These are phyloP conservation scores for Phalaenopsis hybrid DNA, from an alignment of 116 monocot genomes.

Conservation along the genomic window DNA sequence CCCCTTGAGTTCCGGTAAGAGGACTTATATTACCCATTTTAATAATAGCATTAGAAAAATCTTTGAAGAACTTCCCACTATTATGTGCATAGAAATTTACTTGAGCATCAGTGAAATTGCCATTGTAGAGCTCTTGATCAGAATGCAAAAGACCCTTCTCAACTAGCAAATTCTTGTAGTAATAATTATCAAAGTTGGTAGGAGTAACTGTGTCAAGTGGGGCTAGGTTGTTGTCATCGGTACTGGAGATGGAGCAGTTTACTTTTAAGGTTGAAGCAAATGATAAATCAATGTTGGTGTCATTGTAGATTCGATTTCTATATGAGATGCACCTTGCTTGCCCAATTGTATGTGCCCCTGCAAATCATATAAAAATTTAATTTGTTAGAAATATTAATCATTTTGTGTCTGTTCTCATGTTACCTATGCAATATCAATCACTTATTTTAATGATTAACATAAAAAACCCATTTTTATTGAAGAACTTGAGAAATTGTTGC, in stretches of 20 bases:
- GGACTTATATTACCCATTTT: slow-evolving; percentile 55
- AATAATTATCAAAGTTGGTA: slow-evolving; percentile 45
- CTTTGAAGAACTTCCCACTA: slow-evolving; percentile 30
- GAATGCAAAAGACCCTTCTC: slow-evolving; percentile 68
- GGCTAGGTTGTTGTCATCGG: slow-evolving; percentile 27
- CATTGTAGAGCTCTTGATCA: slow-evolving; percentile 60
- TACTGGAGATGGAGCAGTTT: slow-evolving; percentile 40
- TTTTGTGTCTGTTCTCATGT: too few species aligned
- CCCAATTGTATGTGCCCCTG: slow-evolving; percentile 77
- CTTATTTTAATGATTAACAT: too few species aligned
- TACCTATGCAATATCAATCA: too few species aligned
- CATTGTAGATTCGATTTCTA: slow-evolving; percentile 60
- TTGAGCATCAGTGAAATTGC: slow-evolving; percentile 41
- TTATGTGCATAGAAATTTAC: slow-evolving; percentile 30
- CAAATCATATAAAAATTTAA: not conserved
- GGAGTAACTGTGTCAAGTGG: slow-evolving; percentile 46
- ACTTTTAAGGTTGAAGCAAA: slow-evolving; percentile 27
- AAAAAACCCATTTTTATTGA: too few species aligned
- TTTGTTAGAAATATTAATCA: too few species aligned
- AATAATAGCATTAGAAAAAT: slow-evolving; percentile 48
- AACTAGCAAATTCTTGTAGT: slow-evolving; percentile 41
- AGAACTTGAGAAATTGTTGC: too few species aligned
- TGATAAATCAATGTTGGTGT: slow-evolving; percentile 50
- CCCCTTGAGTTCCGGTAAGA: slow-evolving; percentile 37
- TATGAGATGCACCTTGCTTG: slow-evolving; percentile 50